Evolutionary conservation across 2,329 filamentous ascomycete genomes (phyloP).

Genomic region (Alternaria sp.): DNA sequence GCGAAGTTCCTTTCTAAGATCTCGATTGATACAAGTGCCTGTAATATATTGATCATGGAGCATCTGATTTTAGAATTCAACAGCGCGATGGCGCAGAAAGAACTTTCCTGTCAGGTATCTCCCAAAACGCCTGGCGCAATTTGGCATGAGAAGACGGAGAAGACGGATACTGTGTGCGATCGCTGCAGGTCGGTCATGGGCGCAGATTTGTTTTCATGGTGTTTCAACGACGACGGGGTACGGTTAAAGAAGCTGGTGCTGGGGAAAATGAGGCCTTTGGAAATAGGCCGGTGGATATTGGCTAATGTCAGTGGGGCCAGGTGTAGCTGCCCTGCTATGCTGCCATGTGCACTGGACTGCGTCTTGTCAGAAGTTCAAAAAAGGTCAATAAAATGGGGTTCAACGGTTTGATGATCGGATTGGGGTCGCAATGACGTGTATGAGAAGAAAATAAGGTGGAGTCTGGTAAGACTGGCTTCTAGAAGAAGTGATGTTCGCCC

Average conservation of each 20-base stretch:
- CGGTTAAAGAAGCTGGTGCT: neutral
- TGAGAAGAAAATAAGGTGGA: constrained; percentile 1
- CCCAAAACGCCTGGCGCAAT: no score
- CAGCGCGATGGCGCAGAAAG: no score
- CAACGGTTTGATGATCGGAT: neutral
- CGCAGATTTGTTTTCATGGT: neutral
- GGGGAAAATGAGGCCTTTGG: neutral
- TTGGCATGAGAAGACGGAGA: no score
- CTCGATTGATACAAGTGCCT: no score
- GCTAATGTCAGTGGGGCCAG: neutral
- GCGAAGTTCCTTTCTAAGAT: no score
- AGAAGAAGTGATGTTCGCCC: constrained; percentile 13
- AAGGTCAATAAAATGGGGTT: no score
- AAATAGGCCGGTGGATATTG: neutral
- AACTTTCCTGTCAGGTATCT: no score
- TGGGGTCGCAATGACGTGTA: constrained; percentile 5
- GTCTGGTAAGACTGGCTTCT: constrained; percentile 8
- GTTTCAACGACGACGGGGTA: neutral
- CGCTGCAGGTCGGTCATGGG: no score
- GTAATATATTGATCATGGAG: no score
- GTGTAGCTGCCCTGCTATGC: neutral
- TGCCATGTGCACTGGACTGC: neutral
- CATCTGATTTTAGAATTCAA: no score
- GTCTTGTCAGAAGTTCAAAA: neutral
- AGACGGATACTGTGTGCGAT: neutral